Percentiles rank a stretch among this genome's conserved stretches.
Evolutionary conservation across 176 grass and related monocot species (phyloP).

Genomic region (Puccinellia tenuiflora): DNA sequence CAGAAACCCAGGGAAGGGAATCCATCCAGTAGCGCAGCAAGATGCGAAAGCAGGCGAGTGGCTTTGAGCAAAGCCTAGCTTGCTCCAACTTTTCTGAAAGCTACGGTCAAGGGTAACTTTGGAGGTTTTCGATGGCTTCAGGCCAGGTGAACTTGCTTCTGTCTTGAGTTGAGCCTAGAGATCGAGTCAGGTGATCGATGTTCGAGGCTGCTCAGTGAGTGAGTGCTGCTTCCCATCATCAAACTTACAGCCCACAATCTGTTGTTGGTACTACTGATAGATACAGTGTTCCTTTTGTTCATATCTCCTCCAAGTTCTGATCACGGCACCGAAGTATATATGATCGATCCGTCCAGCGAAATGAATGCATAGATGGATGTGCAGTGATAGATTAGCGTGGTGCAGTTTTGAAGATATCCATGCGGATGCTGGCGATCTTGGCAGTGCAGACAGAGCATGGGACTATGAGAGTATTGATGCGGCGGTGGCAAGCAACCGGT

Average conservation of each 20-base stretch:
- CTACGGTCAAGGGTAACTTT: neutral
- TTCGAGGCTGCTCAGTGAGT: conserved; percentile 2
- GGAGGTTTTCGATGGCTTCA: conserved; percentile 15
- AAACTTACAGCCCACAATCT: neutral
- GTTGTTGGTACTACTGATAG: conserved; percentile 1
- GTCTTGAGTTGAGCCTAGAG: neutral
- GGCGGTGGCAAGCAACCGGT: neutral
- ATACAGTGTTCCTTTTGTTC: neutral
- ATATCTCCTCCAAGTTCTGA: neutral
- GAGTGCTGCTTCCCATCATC: conserved; percentile 15
- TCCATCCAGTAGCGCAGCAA: neutral
- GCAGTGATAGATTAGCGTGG: neutral
- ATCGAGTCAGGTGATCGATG: conserved; percentile 2
- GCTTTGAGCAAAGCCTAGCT: conserved; percentile 21
- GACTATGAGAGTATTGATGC: neutral
- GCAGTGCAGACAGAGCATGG: neutral
- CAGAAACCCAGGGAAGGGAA: conserved; percentile 9
- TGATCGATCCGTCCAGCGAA: neutral
- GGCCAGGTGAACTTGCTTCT: neutral
- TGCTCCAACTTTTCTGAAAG: conserved; percentile 32
- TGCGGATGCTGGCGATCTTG: conserved; percentile 28
- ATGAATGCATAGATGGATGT: neutral
- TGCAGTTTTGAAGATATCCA: neutral
- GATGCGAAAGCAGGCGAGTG: conserved; percentile 15
- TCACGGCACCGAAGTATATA: neutral